Base-by-base conservation (phyloP, 202 grass and related monocot species). In the Panicum virgatum region DNA sequence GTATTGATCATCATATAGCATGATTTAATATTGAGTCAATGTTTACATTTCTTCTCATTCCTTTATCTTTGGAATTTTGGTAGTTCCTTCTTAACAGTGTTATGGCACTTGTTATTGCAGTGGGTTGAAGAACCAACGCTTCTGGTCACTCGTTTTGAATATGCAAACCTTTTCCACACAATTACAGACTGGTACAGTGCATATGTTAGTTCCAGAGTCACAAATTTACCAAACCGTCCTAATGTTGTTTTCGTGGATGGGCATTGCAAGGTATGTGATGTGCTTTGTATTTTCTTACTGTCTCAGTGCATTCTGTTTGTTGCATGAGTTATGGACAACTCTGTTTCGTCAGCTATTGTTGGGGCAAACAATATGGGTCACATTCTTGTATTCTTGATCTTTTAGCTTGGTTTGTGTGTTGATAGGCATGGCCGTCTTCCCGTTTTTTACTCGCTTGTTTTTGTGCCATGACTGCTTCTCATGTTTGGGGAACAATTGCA, bases 101-200 rank as follows among this genome's bases (percentile, higher is more conserved):
- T 56, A 61, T 87, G 54, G 47, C 30, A 46, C 37, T 77, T 85
- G 34, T 57, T 86, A 40, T 72, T 88, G 81, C 90, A 99, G 92
- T 94, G 92, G 92, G 46, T 99, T 88, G 96, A 93, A 73, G 92
- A 96, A 64, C 93, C 96, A 13, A 96, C 96, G 66, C 75, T 99
- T 79, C 51, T 99, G 66, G 91, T 99, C 74, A 99, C 96, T 69
- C 86, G 96, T 45, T 99, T 99, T 83, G 96, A 99, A 65, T 99
- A 99, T 83, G 93, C 96, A 40, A 99, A 96, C 78, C 85, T 99
- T 91, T 99, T 96, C 80, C 96, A 99, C 82, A 99, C 96, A 82
- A 90, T 96, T 63, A 99, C 93, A 15, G 96, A 99, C 81, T 99
- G 96, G 96, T 96, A 99, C 77, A 96, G 89, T 73, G 92, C 96